These are phyloP conservation scores for Myxozyma nipponensis DNA, from an alignment of 805 yeast species.

Conservation along the genomic window DNA sequence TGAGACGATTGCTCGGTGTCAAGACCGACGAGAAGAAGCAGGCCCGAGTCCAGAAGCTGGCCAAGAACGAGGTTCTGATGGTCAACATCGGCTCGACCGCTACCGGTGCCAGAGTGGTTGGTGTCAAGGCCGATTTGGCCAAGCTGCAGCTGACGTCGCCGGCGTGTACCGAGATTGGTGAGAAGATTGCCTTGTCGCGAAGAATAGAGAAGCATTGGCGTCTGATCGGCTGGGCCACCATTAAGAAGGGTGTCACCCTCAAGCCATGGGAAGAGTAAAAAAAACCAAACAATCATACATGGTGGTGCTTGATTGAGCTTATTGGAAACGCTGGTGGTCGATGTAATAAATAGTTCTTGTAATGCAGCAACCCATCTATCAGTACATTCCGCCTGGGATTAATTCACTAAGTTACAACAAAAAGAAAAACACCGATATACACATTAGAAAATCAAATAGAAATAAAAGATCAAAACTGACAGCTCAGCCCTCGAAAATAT, in stretches of 20 bases:
- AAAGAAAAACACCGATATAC: too few species aligned
- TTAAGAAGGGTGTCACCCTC: constrained; percentile 30
- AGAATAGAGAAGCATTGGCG: constrained; percentile 99
- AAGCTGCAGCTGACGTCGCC: constrained; percentile 94
- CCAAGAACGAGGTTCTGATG: constrained; percentile 94
- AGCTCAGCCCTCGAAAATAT: constrained; percentile 10
- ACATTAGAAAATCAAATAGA: too few species aligned
- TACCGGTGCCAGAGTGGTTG: constrained; percentile 97
- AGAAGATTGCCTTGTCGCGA: constrained; percentile 97
- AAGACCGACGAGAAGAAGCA: constrained; percentile 80
- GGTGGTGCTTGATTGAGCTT: too few species aligned
- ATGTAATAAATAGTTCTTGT: too few species aligned
- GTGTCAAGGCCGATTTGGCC: constrained; percentile 99
- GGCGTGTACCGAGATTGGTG: constrained; percentile 97
- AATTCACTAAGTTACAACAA: background rate
- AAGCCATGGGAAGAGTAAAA: constrained; percentile 10
- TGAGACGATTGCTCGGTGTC: constrained; percentile 96
- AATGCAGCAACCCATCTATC: too few species aligned
- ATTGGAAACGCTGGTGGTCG: too few species aligned
- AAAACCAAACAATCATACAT: too few species aligned
- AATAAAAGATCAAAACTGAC: background rate
- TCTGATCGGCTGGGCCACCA: constrained; percentile 96
- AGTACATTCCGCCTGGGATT: too few species aligned
- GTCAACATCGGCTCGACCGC: constrained; percentile 99
- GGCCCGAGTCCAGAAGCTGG: constrained; percentile 93